Evolutionary conservation across 2,329 filamentous ascomycete genomes (phyloP).

Genomic region (Aureobasidium melanogenum): DNA sequence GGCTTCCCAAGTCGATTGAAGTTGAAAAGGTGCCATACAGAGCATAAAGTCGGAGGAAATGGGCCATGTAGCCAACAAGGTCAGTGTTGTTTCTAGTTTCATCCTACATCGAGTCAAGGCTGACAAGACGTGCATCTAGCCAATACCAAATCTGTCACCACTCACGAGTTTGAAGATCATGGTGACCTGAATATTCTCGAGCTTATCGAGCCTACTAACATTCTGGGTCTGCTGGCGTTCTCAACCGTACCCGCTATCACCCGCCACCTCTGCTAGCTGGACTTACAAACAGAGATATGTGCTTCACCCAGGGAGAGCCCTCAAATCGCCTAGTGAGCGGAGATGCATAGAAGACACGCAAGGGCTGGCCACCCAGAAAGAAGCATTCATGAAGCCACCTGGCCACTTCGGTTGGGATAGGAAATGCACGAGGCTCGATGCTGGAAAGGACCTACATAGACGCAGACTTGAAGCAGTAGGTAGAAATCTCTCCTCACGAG

Average conservation of each 20-base stretch:
- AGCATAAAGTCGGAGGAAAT: conserved; percentile 7
- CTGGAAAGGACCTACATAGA: background rate
- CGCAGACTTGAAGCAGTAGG: background rate
- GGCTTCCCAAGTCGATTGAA: background rate
- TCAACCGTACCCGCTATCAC: background rate
- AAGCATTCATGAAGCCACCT: background rate
- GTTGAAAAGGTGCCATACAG: background rate
- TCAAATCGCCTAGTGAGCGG: background rate
- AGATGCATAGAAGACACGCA: background rate
- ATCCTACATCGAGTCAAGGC: background rate
- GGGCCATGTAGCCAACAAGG: conserved; percentile 15
- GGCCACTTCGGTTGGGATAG: background rate
- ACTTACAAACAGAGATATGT: too few species aligned
- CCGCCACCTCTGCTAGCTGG: background rate
- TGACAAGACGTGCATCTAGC: background rate
- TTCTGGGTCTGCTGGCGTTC: too few species aligned
- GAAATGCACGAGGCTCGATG: background rate
- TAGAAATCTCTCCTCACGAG: background rate
- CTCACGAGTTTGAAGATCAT: background rate
- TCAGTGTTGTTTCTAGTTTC: background rate
- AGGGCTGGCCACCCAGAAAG: background rate
- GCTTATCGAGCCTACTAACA: background rate
- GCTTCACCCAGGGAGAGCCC: background rate
- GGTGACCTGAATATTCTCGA: background rate
- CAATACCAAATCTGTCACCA: background rate